A percentile compares a stretch with the other conserved stretches of the same genome.
Evolutionary conservation across 1,284 basidiomycete species (phyloP).

Genomic region (Cryptococcus sp.): DNA sequence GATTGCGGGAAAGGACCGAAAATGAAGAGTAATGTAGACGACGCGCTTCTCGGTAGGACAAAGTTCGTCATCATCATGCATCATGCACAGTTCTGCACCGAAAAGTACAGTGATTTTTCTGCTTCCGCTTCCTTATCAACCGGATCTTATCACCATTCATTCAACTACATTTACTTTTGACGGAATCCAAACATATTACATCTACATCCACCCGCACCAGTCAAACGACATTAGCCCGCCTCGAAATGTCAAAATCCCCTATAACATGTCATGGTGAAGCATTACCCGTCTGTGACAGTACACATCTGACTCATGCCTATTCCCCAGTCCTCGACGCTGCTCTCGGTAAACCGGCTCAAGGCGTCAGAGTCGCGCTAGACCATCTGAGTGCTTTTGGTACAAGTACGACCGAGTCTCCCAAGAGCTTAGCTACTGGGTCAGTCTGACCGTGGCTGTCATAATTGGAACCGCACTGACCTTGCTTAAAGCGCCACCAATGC

Average conservation of each 20-base stretch:
- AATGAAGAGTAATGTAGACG: too few species aligned
- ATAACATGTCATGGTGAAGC: slow-evolving; percentile 82
- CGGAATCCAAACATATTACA: too few species aligned
- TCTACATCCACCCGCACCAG: too few species aligned
- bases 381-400: slow-evolving; percentile 24
- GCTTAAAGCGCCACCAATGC: slow-evolving; percentile 60
- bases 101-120: too few species aligned
- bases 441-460: slow-evolving; percentile 13
- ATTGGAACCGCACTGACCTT: neutral
- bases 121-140: too few species aligned
- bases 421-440: slow-evolving; percentile 65
- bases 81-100: too few species aligned
- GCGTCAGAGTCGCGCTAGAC: slow-evolving; percentile 63
- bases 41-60: too few species aligned
- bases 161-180: too few species aligned
- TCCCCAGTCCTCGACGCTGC: slow-evolving; percentile 79
- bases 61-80: too few species aligned
- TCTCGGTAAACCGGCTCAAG: slow-evolving; percentile 73
- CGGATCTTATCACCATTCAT: too few species aligned
- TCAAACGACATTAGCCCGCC: neutral
- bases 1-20: too few species aligned
- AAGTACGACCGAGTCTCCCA: slow-evolving; percentile 51
- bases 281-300: neutral
- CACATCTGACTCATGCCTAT: neutral
- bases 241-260: slow-evolving; percentile 60